phyloP scores from a whole-genome alignment of 305 asterid genomes.

The Ilex paraguariensis region DNA sequence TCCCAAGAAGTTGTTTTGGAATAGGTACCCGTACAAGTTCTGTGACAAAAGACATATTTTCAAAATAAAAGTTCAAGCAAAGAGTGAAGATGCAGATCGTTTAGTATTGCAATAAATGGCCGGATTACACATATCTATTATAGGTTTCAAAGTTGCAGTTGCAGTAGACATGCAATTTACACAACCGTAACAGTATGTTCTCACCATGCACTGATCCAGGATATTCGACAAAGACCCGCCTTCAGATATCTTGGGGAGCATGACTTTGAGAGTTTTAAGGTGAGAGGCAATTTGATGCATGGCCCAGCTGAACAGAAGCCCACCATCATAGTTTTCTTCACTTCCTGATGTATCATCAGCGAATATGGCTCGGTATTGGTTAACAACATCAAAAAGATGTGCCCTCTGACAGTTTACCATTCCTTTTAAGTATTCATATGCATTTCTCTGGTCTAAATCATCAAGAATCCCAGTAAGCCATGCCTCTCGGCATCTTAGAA shows the following conservation, averaged over 20 bases:
- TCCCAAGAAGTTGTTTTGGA: too few species aligned
- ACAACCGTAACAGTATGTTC: slow-evolving; percentile 17
- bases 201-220: slow-evolving; percentile 91
- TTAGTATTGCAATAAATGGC: too few species aligned
- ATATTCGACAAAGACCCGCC: slow-evolving; percentile 87
- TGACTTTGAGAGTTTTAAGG: slow-evolving; percentile 64
- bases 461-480: slow-evolving; percentile 87
- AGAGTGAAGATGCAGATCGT: too few species aligned
- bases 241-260: slow-evolving; percentile 89
- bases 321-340: slow-evolving; percentile 91
- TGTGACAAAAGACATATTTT: background rate
- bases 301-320: slow-evolving; percentile 93
- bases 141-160: too few species aligned
- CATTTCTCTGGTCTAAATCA: slow-evolving; percentile 84
- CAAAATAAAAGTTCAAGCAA: background rate
- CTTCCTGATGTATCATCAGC: slow-evolving; percentile 85
- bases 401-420: slow-evolving; percentile 76
- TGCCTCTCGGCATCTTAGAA: slow-evolving; percentile 87
- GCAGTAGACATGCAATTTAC: background rate
- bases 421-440: slow-evolving; percentile 85
- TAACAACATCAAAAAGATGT: slow-evolving; percentile 89
- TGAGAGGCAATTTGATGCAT: slow-evolving; percentile 83
- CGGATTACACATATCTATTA: too few species aligned
- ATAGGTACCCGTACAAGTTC: too few species aligned
- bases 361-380: slow-evolving; percentile 90